Percentiles rank a stretch among this genome's conserved stretches.
Evolutionary conservation across 2,329 filamentous ascomycete species (phyloP).

Genomic region (Colletotrichum chrysophilum): DNA sequence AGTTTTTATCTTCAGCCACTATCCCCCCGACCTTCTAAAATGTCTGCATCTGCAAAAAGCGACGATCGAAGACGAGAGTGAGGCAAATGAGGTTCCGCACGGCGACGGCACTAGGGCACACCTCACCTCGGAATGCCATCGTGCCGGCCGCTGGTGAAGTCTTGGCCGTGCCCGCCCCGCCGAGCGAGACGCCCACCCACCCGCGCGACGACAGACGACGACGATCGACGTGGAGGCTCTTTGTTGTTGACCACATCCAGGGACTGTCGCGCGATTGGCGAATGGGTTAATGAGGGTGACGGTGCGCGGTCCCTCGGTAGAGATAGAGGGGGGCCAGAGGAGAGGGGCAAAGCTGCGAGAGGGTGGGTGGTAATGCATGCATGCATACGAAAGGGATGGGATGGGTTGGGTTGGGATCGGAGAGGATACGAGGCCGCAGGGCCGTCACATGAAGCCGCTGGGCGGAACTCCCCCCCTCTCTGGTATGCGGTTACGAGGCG

Average conservation of each 20-base stretch:
- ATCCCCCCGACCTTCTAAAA: not conserved
- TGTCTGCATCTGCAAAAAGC: not conserved
- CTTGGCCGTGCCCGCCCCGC: not conserved
- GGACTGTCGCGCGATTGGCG: constrained; percentile 3
- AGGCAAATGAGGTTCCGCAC: not conserved
- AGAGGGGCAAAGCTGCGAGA: not conserved
- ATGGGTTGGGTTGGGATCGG: not conserved
- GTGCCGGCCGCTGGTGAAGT: not conserved
- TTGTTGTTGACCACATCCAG: not conserved
- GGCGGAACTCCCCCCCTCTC: not conserved
- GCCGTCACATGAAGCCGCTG: constrained; percentile 8
- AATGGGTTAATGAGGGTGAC: not conserved
- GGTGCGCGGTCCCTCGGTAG: not conserved
- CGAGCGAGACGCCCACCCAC: constrained; percentile 7
- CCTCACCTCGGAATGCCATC: not conserved
- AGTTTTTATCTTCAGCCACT: not conserved
- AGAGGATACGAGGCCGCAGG: constrained; percentile 9
- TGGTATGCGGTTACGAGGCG: not conserved
- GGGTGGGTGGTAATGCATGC: constrained; percentile 14
- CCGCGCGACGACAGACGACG: not conserved
- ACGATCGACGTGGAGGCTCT: constrained; percentile 10
- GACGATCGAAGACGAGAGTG: not conserved
- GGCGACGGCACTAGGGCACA: not conserved
- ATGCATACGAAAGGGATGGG: constrained; percentile 9
- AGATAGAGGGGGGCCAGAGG: not conserved